phyloP scores from a whole-genome alignment of 441 rosid genomes.

The Gossypium armourianum region DNA sequence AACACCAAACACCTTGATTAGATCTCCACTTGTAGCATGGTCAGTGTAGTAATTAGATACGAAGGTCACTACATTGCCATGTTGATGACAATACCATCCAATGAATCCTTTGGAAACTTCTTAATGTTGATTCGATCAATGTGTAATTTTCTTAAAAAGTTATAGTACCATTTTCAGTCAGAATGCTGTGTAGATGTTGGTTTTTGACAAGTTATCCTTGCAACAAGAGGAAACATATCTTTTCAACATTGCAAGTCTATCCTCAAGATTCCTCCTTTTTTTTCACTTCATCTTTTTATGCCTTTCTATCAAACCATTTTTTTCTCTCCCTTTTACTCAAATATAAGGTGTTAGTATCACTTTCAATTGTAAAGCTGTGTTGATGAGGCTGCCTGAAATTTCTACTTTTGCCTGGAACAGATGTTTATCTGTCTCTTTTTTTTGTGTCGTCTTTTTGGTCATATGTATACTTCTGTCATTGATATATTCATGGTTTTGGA shows the following conservation, averaged over 20 bases:
- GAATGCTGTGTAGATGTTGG: not conserved
- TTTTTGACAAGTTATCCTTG: not conserved
- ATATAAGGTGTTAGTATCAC: conserved; percentile 1
- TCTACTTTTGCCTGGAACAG: not conserved
- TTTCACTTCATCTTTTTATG: not conserved
- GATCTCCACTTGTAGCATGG: not conserved
- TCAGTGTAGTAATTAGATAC: not conserved
- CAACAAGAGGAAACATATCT: not conserved
- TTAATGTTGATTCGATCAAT: not conserved
- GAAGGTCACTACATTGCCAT: not conserved
- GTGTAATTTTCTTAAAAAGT: not conserved
- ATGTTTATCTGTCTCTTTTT: not conserved
- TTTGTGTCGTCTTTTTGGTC: not conserved
- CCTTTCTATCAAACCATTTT: not conserved
- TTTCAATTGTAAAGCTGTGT: not conserved
- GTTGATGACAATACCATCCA: not conserved
- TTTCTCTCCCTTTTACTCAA: not conserved
- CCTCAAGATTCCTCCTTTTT: not conserved
- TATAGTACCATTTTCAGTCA: not conserved
- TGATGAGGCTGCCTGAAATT: not conserved
- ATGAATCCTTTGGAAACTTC: not conserved
- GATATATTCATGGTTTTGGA: conserved; percentile 4
- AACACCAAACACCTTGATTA: not conserved
- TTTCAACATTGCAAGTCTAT: not conserved
- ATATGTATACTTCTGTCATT: not conserved